These are phyloP conservation scores for Trichoderma koningiopsis DNA, from an alignment of 2,329 filamentous ascomycete species.

Conservation along the genomic window DNA sequence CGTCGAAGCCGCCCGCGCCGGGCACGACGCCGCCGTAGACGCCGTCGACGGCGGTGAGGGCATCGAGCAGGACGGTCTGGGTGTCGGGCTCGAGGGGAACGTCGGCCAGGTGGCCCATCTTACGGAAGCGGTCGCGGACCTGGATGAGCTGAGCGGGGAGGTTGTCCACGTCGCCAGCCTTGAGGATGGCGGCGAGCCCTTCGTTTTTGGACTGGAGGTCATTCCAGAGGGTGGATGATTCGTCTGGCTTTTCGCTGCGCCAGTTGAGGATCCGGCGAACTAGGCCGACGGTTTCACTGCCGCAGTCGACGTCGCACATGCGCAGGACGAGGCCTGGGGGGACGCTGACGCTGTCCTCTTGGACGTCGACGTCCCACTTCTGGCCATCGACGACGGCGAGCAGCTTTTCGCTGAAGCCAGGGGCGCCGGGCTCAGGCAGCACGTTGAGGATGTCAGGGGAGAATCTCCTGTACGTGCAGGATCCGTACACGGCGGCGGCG, in stretches of 20 bases:
- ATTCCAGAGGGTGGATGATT: slow-evolving; percentile 73
- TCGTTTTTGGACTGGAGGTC: slow-evolving; percentile 75
- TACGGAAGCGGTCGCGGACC: slow-evolving; percentile 66
- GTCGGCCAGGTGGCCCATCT: slow-evolving; percentile 72
- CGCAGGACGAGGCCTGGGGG: slow-evolving; percentile 75
- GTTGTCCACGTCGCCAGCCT: slow-evolving; percentile 47
- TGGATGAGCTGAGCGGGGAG: slow-evolving; percentile 51
- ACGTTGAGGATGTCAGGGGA: slow-evolving; percentile 71
- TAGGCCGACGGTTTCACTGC: slow-evolving; percentile 92
- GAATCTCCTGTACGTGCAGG: slow-evolving; percentile 90
- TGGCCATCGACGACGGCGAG: slow-evolving; percentile 65
- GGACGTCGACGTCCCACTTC: slow-evolving; percentile 79
- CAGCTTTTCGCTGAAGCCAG: slow-evolving; percentile 68
- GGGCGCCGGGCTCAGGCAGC: slow-evolving; percentile 66
- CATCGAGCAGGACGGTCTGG: slow-evolving; percentile 84
- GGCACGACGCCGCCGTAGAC: slow-evolving; percentile 92
- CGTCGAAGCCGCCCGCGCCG: slow-evolving; percentile 92
- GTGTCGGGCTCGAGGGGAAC: slow-evolving; percentile 88
- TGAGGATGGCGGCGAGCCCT: slow-evolving; percentile 65
- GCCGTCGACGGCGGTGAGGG: slow-evolving; percentile 69
- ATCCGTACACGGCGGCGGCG: slow-evolving; percentile 88
- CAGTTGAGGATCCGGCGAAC: slow-evolving; percentile 88
- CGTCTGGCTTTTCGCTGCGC: slow-evolving; percentile 65
- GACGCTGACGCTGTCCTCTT: slow-evolving; percentile 68
- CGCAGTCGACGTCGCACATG: slow-evolving; percentile 96